These are phyloP conservation scores for Neurospora pannonica DNA, from an alignment of 495 filamentous ascomycete genomes.

Conservation along the genomic window DNA sequence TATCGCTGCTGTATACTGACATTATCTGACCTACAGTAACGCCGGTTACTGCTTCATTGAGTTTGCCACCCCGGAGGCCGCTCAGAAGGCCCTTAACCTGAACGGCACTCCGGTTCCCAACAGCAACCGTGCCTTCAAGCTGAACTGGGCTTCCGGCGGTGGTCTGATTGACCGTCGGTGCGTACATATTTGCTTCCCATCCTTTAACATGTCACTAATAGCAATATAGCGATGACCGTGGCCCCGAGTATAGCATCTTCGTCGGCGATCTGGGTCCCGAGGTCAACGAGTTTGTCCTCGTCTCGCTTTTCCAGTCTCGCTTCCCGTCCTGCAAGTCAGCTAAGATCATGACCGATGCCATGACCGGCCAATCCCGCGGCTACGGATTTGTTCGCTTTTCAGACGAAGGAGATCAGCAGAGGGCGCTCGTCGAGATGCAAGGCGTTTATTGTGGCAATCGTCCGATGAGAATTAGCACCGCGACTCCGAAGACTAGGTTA, in stretches of 20 bases:
- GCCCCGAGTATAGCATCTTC: slow-evolving; percentile 94
- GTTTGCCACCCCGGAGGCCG: slow-evolving; percentile 74
- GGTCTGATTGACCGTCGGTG: slow-evolving; percentile 89
- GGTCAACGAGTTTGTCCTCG: slow-evolving; percentile 96
- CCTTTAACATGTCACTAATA: slow-evolving; percentile 13
- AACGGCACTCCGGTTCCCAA: slow-evolving; percentile 92
- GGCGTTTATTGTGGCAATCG: slow-evolving; percentile 98
- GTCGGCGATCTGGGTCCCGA: slow-evolving; percentile 96
- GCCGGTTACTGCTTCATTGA: slow-evolving; percentile 99
- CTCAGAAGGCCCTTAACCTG: slow-evolving; percentile 77
- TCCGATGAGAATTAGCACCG: slow-evolving; percentile 97
- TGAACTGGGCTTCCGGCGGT: slow-evolving; percentile 98
- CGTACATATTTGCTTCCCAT: slow-evolving; percentile 14
- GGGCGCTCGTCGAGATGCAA: slow-evolving; percentile 94
- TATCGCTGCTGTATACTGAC: not conserved
- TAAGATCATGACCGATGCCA: slow-evolving; percentile 99
- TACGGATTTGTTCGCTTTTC: slow-evolving; percentile 98
- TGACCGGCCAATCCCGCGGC: slow-evolving; percentile 92
- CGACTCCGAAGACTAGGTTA: slow-evolving; percentile 78
- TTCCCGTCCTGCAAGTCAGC: slow-evolving; percentile 98
- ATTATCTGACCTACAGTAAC: slow-evolving; percentile 50
- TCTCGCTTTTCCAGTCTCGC: slow-evolving; percentile 90
- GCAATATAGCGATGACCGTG: slow-evolving; percentile 74
- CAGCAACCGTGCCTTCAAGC: slow-evolving; percentile 90
- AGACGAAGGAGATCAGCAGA: slow-evolving; percentile 89